Evolutionary conservation across 371 early-diverging fungal genomes (phyloP).

Genomic region (Funneliformis caledonium): DNA sequence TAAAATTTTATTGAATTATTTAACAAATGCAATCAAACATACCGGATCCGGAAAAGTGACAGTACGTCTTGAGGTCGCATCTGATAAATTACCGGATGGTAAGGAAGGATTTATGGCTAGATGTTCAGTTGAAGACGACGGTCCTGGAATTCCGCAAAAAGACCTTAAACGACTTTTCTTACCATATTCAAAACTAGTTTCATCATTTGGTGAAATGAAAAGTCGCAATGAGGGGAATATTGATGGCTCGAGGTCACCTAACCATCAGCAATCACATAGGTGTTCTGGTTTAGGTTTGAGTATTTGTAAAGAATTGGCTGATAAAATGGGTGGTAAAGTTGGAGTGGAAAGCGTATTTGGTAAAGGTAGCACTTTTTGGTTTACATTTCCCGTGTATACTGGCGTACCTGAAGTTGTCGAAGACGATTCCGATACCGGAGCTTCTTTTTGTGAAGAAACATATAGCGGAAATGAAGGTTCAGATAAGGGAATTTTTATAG

Average conservation of each 20-base stretch:
- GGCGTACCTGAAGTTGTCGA: background rate
- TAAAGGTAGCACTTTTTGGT: conserved; percentile 52
- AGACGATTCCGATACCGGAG: background rate
- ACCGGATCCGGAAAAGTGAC: background rate
- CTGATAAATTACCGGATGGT: background rate
- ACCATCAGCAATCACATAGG: conserved; percentile 39
- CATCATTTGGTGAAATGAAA: conserved; percentile 15
- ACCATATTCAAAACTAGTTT: background rate
- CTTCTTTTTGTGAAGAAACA: background rate
- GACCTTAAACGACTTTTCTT: conserved; percentile 4
- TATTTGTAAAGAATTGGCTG: conserved; percentile 58
- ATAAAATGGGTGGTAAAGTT: conserved; percentile 62
- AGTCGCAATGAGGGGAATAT: background rate
- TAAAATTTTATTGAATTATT: conserved; percentile 12
- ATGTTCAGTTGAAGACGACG: conserved; percentile 7
- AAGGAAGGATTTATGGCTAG: conserved; percentile 14
- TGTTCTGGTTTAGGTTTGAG: conserved; percentile 66
- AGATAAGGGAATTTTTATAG: background rate
- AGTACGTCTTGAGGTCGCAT: background rate
- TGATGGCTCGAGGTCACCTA: background rate
- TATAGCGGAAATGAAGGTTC: background rate
- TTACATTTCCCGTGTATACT: conserved; percentile 38
- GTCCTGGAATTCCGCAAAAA: background rate
- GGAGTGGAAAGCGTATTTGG: conserved; percentile 46
- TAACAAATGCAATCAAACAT: background rate